These are phyloP conservation scores for Ophiognomonia clavigignenti-juglandacearum DNA, from an alignment of 2,329 filamentous ascomycete species.

Conservation along the genomic window DNA sequence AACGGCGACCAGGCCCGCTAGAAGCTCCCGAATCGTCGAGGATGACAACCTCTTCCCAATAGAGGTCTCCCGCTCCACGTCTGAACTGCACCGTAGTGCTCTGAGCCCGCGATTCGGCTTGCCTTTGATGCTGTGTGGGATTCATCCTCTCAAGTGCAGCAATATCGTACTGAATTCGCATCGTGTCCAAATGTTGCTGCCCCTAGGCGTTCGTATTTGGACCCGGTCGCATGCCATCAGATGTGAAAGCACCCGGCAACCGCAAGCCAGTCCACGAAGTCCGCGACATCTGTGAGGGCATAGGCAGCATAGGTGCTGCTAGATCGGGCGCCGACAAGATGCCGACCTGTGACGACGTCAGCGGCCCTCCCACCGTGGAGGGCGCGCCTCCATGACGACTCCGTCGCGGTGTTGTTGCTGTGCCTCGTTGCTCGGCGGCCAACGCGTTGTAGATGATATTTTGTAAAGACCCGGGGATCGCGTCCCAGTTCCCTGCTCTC, in stretches of 20 bases:
- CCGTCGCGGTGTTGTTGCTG: conserved; percentile 6
- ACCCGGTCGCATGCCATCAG: conserved; percentile 2
- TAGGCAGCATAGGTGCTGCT: background rate
- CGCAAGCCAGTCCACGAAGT: conserved; percentile 9
- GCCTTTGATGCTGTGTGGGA: background rate
- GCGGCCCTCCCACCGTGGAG: conserved; percentile 10
- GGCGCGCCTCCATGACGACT: conserved; percentile 15
- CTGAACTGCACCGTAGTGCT: too few species aligned
- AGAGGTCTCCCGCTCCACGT: too few species aligned
- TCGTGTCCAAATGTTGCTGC: background rate
- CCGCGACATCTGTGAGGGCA: conserved; percentile 6
- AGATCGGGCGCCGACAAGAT: conserved; percentile 4
- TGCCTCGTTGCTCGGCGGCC: conserved; percentile 29
- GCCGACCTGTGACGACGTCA: conserved; percentile 5
- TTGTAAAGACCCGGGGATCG: conserved; percentile 53
- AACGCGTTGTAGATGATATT: conserved; percentile 45
- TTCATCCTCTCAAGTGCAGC: background rate
- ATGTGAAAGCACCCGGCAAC: conserved; percentile 10
- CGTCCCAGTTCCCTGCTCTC: conserved; percentile 51
- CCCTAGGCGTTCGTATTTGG: conserved; percentile 12
- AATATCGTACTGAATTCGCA: background rate
- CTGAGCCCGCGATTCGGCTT: too few species aligned
- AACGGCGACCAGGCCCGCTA: too few species aligned
- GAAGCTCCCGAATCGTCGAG: too few species aligned
- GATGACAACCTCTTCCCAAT: too few species aligned